A percentile compares a stretch with the other conserved stretches of the same genome.
These are phyloP conservation scores for Mycena amicta DNA, from an alignment of 768 basidiomycete genomes.

Conservation along the genomic window DNA sequence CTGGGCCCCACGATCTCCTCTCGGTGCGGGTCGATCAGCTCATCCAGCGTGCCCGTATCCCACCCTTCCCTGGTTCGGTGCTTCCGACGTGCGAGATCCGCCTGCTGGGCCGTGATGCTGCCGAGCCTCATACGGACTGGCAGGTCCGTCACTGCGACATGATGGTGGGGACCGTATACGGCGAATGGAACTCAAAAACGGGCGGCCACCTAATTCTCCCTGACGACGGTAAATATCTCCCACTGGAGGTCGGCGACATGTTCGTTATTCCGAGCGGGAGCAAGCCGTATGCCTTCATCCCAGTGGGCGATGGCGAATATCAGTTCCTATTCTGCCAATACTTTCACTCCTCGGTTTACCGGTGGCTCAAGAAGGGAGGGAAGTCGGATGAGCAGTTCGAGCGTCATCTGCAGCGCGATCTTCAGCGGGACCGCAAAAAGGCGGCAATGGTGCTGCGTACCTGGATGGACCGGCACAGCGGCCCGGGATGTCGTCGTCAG, in stretches of 20 bases:
- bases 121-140: neutral
- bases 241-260: neutral
- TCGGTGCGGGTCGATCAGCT: neutral
- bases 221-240: neutral
- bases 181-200: neutral
- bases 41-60: neutral
- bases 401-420: neutral
- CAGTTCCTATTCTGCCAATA: neutral
- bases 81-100: neutral
- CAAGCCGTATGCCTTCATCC: neutral
- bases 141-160: neutral
- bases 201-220: neutral
- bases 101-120: neutral
- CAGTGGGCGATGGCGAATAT: neutral
- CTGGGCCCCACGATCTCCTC: neutral
- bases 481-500: too few species aligned
- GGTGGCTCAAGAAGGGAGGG: neutral
- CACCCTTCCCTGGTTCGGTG: neutral
- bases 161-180: neutral
- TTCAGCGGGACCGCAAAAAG: too few species aligned
- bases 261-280: neutral
- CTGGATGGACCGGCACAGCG: too few species aligned
- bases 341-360: neutral
- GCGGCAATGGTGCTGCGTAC: too few species aligned
- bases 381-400: neutral